Base-by-base conservation (phyloP, 1,284 basidiomycete species). In the Marasmius sp. region DNA sequence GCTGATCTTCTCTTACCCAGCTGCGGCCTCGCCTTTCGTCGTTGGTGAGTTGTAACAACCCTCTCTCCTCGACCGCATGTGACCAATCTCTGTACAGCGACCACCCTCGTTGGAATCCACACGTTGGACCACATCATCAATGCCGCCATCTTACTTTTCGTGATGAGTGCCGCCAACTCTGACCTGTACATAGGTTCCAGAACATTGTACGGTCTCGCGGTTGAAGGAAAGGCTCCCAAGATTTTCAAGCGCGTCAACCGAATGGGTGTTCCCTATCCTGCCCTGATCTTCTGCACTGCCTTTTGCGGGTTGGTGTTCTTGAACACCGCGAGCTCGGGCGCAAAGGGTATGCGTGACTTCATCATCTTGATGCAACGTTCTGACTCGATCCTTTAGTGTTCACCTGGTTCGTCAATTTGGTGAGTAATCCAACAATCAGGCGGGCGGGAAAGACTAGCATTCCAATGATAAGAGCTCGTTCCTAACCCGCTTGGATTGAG, bases 1-100 rank as follows among this genome's bases (percentile, higher is more conserved):
- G 39, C 36, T 49, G 34, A 59, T 58, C 12, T 43, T 43, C 20
- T 12, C 27, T 58, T 18, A 39, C 39, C 36, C 34, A 66, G 79
- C 88, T 12, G 84, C 87, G 14, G 91, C 91, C 4, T 92, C 88
- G 54, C 91, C 92, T 0, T 93, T 93, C 71, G 88, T 93, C 54
- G 88, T 93, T 14, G 84, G 84, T 86, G 65, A 61, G 76, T 65
- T 57, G 49, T 57, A 12, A 52, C 14, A 34, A 16, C 20, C 16
- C 5, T 53, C 50, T n/a, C 48, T 33, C n/a, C 11, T 59, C 20
- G 53, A 27, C 12, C 6, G 27, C 12, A 47, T 62, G 49, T 57
- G 36, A 18, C 41, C 51, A 20, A 41, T 48, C 16, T 51, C n/a
- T 39, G 43, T 53, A 7, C 54, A 65, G 70, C 71, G n/a, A 66